Base-by-base conservation (phyloP, 345 rosid species). In the Excoecaria agallocha region DNA sequence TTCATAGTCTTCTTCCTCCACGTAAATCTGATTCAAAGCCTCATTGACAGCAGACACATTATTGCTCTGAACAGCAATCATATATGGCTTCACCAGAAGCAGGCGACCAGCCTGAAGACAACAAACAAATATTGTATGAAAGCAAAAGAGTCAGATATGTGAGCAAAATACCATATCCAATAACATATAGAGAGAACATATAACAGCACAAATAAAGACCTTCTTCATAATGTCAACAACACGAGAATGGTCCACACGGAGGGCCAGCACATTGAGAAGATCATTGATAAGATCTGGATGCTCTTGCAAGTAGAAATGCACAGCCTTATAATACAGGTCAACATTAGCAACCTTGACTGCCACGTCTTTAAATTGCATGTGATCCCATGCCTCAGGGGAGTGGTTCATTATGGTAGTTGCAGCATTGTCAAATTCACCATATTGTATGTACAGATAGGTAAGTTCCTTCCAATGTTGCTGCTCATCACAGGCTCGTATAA, bases 361-460 rank as follows among this genome's bases (percentile, higher is more conserved):
- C 50, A 93, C 91, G 76, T 95, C 99, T 82, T 93, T 95, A 80
- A 93, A 95, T 78, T 90, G 99, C 98, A 95, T 89, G 91, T 93
- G 98, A 70, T 95, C 99, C 99, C 99, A 95, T 22, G 99, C 98
- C 87, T 91, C 98, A 0, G 99, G 99, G 49, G 99, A 95, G 85
- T 95, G 99, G 76, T 95, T 93, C 99, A 95, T 95, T 71, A 95
- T 89, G 50, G 98, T 95, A 51, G 97, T 91, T 10, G 99, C 99
- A 57, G 99, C 99, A 88, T 95, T 95, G 70, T 95, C 99, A 77
- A 91, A 95, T 82, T 95, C 99, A 79, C 86, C 98, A 58, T 95
- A 95, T 54, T 89, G 94, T 57, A 95, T 93, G 79, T 95, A 91
- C 78, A 95, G 79, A 77, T 91, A 93, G 35, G 96, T 89, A 65